Evolutionary conservation across 2,329 filamentous ascomycete species (phyloP).

Genomic region (Botrytis deweyae): DNA sequence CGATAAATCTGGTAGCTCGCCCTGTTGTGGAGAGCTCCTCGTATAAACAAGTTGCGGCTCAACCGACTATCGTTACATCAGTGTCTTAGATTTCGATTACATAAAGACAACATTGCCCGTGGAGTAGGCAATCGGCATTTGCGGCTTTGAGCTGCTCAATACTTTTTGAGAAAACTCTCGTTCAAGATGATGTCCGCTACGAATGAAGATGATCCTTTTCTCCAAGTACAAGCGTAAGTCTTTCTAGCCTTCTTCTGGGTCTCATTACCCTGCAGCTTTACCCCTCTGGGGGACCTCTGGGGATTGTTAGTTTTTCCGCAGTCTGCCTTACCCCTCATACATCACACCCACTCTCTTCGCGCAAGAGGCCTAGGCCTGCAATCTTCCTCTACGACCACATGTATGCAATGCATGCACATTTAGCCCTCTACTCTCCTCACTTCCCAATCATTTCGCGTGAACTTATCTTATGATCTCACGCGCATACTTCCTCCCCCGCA

Average conservation of each 20-base stretch:
- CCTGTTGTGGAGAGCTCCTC: conserved; percentile 5
- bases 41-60: conserved; percentile 3
- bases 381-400: background rate
- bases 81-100: conserved; percentile 10
- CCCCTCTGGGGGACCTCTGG: too few species aligned
- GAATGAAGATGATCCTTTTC: conserved; percentile 68
- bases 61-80: conserved; percentile 3
- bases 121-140: background rate
- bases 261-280: conserved; percentile 8
- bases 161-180: background rate
- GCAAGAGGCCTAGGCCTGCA: background rate
- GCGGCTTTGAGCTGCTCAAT: background rate
- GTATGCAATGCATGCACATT: background rate
- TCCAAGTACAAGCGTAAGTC: conserved; percentile 67
- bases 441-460: conserved; percentile 6
- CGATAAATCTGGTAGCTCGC: background rate
- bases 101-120: conserved; percentile 5
- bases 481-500: background rate
- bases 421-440: background rate
- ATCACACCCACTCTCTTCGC: background rate
- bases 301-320: background rate
- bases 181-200: conserved; percentile 64
- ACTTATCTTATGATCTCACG: background rate
- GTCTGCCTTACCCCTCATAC: conserved; percentile 16
- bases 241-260: conserved; percentile 4